phyloP scores from a whole-genome alignment of 305 asterid genomes.

The Fraxinus velutina region DNA sequence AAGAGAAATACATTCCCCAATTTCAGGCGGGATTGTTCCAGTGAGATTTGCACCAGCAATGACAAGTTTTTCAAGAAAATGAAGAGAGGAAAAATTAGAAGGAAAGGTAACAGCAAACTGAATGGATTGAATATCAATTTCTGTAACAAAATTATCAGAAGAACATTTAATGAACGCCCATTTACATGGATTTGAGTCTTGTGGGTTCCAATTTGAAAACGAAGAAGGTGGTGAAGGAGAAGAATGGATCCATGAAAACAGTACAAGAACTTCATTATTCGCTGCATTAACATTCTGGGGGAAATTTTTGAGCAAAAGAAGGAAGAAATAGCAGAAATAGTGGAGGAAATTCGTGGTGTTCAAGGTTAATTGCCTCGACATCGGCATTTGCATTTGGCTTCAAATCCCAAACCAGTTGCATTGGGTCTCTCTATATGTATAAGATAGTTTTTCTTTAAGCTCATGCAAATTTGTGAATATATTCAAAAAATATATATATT shows the following conservation, averaged over 20 bases:
- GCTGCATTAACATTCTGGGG: slow-evolving; percentile 24
- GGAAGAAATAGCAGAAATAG: slow-evolving; percentile 26
- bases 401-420: slow-evolving; percentile 63
- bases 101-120: slow-evolving; percentile 59
- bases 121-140: slow-evolving; percentile 48
- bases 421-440: slow-evolving; percentile 36
- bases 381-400: slow-evolving; percentile 63
- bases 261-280: slow-evolving; percentile 39
- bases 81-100: slow-evolving; percentile 56
- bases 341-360: slow-evolving; percentile 34
- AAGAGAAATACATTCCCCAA: slow-evolving; percentile 55
- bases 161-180: slow-evolving; percentile 67
- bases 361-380: slow-evolving; percentile 76
- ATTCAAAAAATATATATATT: not conserved
- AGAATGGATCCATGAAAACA: slow-evolving; percentile 61
- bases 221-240: slow-evolving; percentile 42
- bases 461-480: not conserved
- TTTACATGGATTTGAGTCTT: slow-evolving; percentile 54
- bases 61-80: slow-evolving; percentile 39
- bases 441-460: slow-evolving; percentile 14
- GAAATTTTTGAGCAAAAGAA: slow-evolving; percentile 23
- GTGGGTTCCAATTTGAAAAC: slow-evolving; percentile 56
- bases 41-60: slow-evolving; percentile 70
- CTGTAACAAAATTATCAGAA: slow-evolving; percentile 34
- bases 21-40: slow-evolving; percentile 57